Evolutionary conservation across 2,329 filamentous ascomycete species (phyloP).

Genomic region (Triangularia verruculosa): DNA sequence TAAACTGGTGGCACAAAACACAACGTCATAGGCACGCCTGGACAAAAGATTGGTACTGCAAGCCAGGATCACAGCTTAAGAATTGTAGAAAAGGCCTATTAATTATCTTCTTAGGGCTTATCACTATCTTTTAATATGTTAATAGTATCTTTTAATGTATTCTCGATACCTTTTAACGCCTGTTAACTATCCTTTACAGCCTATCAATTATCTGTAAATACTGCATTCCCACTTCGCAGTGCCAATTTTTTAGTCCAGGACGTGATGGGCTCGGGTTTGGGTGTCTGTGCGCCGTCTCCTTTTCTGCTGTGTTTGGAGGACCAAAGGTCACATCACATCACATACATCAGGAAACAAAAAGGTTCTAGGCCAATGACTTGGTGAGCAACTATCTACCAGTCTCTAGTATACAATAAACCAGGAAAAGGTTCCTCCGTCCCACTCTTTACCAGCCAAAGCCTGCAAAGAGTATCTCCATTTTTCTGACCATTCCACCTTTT

Average conservation of each 20-base stretch:
- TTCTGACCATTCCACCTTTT: neutral
- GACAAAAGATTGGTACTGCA: too few species aligned
- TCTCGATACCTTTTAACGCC: too few species aligned
- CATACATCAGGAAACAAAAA: neutral
- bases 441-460: neutral
- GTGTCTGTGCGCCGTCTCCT: neutral
- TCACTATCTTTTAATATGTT: too few species aligned
- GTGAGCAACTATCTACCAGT: neutral
- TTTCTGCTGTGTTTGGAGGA: neutral
- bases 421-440: neutral
- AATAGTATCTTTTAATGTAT: too few species aligned
- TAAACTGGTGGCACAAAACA: neutral
- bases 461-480: neutral
- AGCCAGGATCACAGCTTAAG: too few species aligned
- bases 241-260: too few species aligned
- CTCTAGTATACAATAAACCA: neutral
- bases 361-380: neutral
- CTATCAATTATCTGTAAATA: too few species aligned
- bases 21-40: conserved; percentile 10
- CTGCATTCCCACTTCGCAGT: too few species aligned
- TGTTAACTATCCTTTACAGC: too few species aligned
- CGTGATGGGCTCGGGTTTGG: too few species aligned
- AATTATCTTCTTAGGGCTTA: too few species aligned
- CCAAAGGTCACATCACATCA: neutral
- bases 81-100: too few species aligned